Evolutionary conservation across 2,329 filamentous ascomycete species (phyloP).

Genomic region (Graphilbum ipis-grandicollis): DNA sequence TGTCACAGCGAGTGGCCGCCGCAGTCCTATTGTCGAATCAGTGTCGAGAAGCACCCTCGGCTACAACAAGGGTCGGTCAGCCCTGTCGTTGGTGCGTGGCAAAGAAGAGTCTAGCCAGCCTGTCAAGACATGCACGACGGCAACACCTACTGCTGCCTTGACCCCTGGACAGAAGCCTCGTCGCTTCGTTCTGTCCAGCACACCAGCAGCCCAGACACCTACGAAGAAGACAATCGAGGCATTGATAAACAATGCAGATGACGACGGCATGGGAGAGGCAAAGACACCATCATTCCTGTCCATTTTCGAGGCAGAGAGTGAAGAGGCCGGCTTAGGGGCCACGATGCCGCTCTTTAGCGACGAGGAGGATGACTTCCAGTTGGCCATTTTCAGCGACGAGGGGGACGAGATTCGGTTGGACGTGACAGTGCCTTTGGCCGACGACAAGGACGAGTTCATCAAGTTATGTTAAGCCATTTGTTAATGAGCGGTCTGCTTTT

Average conservation of each 20-base stretch:
- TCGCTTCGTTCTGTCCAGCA: no score
- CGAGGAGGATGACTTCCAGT: slow-evolving; percentile 38
- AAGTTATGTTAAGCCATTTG: no score
- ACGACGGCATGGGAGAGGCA: slow-evolving; percentile 11
- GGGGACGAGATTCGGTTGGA: no score
- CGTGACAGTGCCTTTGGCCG: neutral
- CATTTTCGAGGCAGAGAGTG: slow-evolving; percentile 35
- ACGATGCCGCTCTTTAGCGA: slow-evolving; percentile 16
- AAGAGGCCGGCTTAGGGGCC: slow-evolving; percentile 23
- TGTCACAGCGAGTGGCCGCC: no score
- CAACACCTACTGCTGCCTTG: neutral
- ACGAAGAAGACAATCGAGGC: no score
- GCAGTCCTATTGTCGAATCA: slow-evolving; percentile 30
- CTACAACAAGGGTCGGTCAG: slow-evolving; percentile 59
- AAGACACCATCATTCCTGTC: slow-evolving; percentile 34
- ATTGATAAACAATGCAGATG: no score
- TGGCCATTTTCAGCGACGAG: no score
- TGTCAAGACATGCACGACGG: slow-evolving; percentile 12
- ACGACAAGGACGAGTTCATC: no score
- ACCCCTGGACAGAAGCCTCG: no score
- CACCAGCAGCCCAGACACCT: no score
- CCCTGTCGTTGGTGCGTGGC: slow-evolving; percentile 26
- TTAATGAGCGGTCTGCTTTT: no score
- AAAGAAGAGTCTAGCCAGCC: slow-evolving; percentile 13
- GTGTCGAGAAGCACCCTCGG: slow-evolving; percentile 70